Evolutionary conservation across 306 rosid species (phyloP).

Genomic region (Gastrolobium villosum): DNA sequence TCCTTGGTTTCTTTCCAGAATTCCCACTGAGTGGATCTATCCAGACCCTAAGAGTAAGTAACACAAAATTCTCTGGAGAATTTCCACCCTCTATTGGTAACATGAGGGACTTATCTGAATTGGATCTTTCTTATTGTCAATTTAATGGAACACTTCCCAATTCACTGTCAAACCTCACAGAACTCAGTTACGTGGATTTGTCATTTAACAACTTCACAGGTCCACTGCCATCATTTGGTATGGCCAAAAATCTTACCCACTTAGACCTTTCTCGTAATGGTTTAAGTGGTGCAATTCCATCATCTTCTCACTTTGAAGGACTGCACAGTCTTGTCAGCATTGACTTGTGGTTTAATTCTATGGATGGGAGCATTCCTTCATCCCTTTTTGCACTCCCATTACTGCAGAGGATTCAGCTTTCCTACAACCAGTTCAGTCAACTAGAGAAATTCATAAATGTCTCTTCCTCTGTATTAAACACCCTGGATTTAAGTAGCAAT

Average conservation of each 20-base stretch:
- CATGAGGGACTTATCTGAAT: not conserved
- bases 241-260: not conserved
- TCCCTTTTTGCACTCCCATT: constrained; percentile 42
- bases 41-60: not conserved
- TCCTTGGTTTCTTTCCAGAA: constrained; percentile 38
- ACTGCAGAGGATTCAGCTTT: constrained; percentile 32
- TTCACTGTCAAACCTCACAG: constrained; percentile 42
- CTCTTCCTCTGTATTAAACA: constrained; percentile 45
- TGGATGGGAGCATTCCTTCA: constrained; percentile 47
- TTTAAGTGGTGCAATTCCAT: constrained; percentile 34
- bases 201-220: constrained; percentile 37
- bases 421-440: constrained; percentile 51
- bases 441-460: constrained; percentile 8
- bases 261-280: constrained; percentile 34
- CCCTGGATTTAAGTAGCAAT: constrained; percentile 65
- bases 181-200: constrained; percentile 40
- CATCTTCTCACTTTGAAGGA: not conserved
- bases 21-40: constrained; percentile 21
- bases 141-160: constrained; percentile 41
- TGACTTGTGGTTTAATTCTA: not conserved
- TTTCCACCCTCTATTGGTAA: constrained; percentile 36
- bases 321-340: not conserved
- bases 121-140: constrained; percentile 13
- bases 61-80: constrained; percentile 35
- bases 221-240: constrained; percentile 44